A percentile compares a stretch with the other conserved stretches of the same genome.
phyloP scores from a whole-genome alignment of 2,329 filamentous ascomycete genomes.

The Beauveria sp. region DNA sequence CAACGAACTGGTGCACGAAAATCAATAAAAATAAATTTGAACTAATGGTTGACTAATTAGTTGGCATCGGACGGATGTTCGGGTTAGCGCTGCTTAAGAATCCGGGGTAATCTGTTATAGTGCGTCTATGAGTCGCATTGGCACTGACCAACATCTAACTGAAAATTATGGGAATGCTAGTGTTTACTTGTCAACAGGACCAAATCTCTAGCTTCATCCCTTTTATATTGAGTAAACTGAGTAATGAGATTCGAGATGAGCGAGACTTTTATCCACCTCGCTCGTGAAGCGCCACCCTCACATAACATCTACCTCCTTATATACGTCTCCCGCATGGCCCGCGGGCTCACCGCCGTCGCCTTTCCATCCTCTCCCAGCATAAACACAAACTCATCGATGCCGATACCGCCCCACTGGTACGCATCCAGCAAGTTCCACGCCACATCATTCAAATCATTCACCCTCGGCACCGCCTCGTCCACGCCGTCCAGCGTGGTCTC shows the following conservation, averaged over 20 bases:
- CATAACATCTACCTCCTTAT: background rate
- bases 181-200: no score
- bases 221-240: background rate
- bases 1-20: background rate
- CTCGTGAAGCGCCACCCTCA: no score
- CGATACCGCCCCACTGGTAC: slow-evolving; percentile 15
- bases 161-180: no score
- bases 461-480: background rate
- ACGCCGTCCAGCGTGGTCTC: background rate
- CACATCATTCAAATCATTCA: slow-evolving; percentile 8
- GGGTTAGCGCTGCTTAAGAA: background rate
- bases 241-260: no score
- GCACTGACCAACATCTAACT: background rate
- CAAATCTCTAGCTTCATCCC: no score
- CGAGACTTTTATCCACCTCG: background rate
- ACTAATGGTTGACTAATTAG: background rate
- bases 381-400: slow-evolving; percentile 15
- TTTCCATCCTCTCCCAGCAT: background rate
- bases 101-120: background rate
- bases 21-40: no score
- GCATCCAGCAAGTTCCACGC: slow-evolving; percentile 11
- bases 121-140: background rate
- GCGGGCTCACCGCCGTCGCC: slow-evolving; percentile 8
- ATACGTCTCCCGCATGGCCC: slow-evolving; percentile 3
- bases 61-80: background rate